Base-by-base conservation (phyloP, 108 stramenopile species). In the Fistulifera pelliculosa region DNA sequence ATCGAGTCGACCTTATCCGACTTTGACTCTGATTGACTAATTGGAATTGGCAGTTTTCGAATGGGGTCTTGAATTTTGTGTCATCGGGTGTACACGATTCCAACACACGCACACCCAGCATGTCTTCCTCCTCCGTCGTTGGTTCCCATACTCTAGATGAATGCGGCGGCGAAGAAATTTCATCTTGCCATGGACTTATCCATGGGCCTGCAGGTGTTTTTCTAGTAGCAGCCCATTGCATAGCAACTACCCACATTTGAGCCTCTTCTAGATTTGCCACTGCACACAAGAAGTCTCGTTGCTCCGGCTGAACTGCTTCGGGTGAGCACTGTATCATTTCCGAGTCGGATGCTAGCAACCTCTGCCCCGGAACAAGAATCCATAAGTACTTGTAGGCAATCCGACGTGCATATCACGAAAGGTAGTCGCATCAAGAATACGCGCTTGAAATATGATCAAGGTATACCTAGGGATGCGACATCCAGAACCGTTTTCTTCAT, bases 321-420 rank as follows among this genome's bases (percentile, higher is more conserved):
- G 0, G 31, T 22, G 5, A 41, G 12, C 13, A 39, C 21, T 55
- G 54, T 16, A 35, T 8, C 54, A 10, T 25, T 28, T 55, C 23
- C 2, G 41, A 21, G 4, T 43, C 19, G 5, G 42, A 57, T 1
- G 15, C 10, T 6, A 12, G 12, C 21, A 57, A 60, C 38, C 73
- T 80, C 41, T 80, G 76, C 43, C 82, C 89, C 77, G 70, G 68
- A 91, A 91, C 27, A 85, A 65, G 74, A 87, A 91, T 21, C 89
- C 89, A 70, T 64, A 75, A 17, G 73, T 67, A 27, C 83, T 83
- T 26, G 67, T 44, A 1, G 89, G 89, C 50, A 91, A 68, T 1
- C 81, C 85, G 0, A 91, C 85, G 57, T 87, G 83, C 55, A 87
- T 73, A 76, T 91, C 89, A 39, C 73, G 71, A 1, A 80, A 58